phyloP scores from a whole-genome alignment of 768 basidiomycete species.

The Clathrus columnatus region DNA sequence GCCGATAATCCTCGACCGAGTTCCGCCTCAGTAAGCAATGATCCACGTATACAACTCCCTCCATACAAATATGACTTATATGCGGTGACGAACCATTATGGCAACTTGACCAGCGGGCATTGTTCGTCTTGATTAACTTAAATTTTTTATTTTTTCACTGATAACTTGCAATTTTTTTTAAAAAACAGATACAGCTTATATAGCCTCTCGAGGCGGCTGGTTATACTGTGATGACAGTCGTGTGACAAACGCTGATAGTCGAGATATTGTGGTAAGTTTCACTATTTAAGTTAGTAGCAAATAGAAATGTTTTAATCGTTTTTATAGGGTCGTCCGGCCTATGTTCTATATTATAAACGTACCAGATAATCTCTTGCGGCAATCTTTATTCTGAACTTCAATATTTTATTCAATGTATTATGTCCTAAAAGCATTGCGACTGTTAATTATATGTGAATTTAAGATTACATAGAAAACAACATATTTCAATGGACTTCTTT shows the following conservation, averaged over 20 bases:
- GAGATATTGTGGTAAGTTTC: constrained; percentile 72
- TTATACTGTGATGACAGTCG: constrained; percentile 91
- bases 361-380: constrained; percentile 2
- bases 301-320: constrained; percentile 2
- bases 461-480: constrained; percentile 1
- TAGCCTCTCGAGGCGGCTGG: constrained; percentile 85
- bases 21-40: constrained; percentile 41
- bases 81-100: constrained; percentile 93
- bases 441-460: not conserved
- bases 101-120: constrained; percentile 89
- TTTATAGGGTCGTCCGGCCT: constrained; percentile 55
- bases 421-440: not conserved
- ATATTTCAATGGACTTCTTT: not conserved
- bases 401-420: not conserved
- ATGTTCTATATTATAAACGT: constrained; percentile 76
- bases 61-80: constrained; percentile 93
- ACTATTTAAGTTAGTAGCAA: not conserved
- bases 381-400: not conserved
- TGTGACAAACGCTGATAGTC: constrained; percentile 60
- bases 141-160: constrained; percentile 2
- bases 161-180: not conserved
- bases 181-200: constrained; percentile 90
- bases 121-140: constrained; percentile 41
- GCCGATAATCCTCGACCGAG: constrained; percentile 43
- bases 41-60: constrained; percentile 74